Conservation (phyloP, 768 basidiomycete species). For the Lyophyllum semitale region DNA sequence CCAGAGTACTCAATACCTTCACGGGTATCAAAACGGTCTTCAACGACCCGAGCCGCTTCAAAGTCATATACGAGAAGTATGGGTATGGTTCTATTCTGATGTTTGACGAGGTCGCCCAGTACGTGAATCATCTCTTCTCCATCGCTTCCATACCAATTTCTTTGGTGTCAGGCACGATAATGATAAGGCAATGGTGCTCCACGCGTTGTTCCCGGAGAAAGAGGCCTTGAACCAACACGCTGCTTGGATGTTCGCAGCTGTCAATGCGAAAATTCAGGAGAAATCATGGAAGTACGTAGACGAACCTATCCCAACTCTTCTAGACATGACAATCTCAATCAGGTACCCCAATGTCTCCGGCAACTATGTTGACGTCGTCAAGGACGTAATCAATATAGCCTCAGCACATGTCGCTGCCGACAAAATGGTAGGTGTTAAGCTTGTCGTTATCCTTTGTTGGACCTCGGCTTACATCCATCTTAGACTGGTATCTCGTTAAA, state of each 20-base stretch:
- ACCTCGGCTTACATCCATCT: background rate
- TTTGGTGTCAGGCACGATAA: constrained; percentile 27
- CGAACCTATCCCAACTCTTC: too few species aligned
- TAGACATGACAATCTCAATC: too few species aligned
- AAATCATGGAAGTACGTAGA: constrained; percentile 27
- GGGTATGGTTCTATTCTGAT: constrained; percentile 43
- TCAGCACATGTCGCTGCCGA: constrained; percentile 3
- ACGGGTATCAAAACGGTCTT: constrained; percentile 36
- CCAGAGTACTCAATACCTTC: constrained; percentile 34
- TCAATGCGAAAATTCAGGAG: constrained; percentile 30
- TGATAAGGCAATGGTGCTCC: constrained; percentile 29
- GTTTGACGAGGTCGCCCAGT: constrained; percentile 39
- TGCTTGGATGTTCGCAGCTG: constrained; percentile 29
- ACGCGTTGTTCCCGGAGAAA: constrained; percentile 38
- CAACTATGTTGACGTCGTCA: constrained; percentile 4
- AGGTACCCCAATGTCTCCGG: constrained; percentile 4
- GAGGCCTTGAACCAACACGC: constrained; percentile 29
- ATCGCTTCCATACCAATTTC: background rate
- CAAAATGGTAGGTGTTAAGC: background rate
- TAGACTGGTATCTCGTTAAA: constrained; percentile 45
- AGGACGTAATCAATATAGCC: constrained; percentile 2
- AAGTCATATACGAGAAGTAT: constrained; percentile 37
- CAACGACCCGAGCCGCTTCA: constrained; percentile 37
- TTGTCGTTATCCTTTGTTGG: background rate
- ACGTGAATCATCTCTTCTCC: constrained; percentile 4